These are phyloP conservation scores for Populus davidiana DNA, from an alignment of 345 rosid species.

Conservation along the genomic window DNA sequence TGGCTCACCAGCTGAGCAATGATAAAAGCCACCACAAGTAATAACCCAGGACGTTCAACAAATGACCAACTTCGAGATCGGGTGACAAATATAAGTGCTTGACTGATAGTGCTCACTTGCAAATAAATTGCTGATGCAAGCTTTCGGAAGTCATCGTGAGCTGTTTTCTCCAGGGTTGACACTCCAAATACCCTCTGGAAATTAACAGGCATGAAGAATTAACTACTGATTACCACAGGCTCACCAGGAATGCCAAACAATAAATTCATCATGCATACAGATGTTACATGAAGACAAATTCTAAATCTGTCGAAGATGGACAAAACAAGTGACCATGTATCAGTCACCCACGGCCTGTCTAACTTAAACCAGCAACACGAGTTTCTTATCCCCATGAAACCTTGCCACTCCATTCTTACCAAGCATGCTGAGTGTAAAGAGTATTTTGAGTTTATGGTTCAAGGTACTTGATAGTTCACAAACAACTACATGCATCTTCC, in stretches of 20 bases:
- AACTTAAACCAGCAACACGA: background rate
- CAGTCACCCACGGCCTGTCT: background rate
- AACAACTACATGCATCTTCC: slow-evolving; percentile 1
- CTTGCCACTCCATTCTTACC: background rate
- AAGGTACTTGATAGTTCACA: background rate
- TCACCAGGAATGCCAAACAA: background rate
- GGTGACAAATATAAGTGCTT: slow-evolving; percentile 95
- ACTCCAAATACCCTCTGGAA: slow-evolving; percentile 79
- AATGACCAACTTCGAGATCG: slow-evolving; percentile 94
- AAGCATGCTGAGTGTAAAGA: background rate
- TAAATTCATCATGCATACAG: background rate
- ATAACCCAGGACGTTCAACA: slow-evolving; percentile 87
- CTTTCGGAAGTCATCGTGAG: slow-evolving; percentile 85
- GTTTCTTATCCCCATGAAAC: background rate
- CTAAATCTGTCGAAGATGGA: background rate
- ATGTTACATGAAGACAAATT: background rate
- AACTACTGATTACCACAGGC: slow-evolving; percentile 1
- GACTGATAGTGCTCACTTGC: slow-evolving; percentile 97
- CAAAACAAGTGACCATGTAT: background rate
- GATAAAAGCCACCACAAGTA: slow-evolving; percentile 71
- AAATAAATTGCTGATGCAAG: slow-evolving; percentile 95
- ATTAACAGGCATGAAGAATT: slow-evolving; percentile 12
- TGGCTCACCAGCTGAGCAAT: slow-evolving; percentile 86
- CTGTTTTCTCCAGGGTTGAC: slow-evolving; percentile 77
- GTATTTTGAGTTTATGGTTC: background rate